Evolutionary conservation across 257 asterid genomes (phyloP), one percentile per base, ranked within the genome.

Genomic region (Penstemon eatonii): DNA sequence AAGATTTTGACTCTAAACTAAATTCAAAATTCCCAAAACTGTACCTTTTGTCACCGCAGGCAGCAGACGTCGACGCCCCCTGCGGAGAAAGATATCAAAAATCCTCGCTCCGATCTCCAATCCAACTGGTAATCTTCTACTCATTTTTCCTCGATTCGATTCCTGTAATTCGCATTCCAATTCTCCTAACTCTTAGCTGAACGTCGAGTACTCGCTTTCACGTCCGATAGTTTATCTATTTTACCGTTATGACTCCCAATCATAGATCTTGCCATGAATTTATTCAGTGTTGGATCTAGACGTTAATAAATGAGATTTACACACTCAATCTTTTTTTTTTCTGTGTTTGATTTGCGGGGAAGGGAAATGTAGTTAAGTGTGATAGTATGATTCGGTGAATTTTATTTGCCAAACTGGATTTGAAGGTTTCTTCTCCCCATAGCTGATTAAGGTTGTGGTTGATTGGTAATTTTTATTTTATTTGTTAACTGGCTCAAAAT

Each of bases 31-130:
- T 53, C 69, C 70, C 69, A 60, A 44, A 65, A 77, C 68, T 64
- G 18, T 15, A 15, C 18, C 18, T 15, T 15, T 15, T 15, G 73
- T 64, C 82, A 68, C 79, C 76, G 82, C 82, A 68, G 78, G 82
- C 51, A 78, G 82, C 73, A 68, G 77, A 77, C 73, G 67, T 66
- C 74, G 76, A 46, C 70, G 8, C 5, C 55, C 75, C 75, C 75
- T 58, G 83, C 83, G 78, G 80, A 74, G 78, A 43, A 47, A 57
- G 42, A 65, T 66, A 64, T 68, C 75, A 11, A 25, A 52, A 12
- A 40, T 45, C 77, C 47, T 55, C 63, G 77, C 64, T 44, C 62
- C 18, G 76, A 71, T 75, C 83, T 65, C 49, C 73, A 58, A 58
- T 63, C 54, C 42, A 40, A 50, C 80, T 36, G 78, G 80, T 71